Base-by-base conservation (phyloP, 2,329 filamentous ascomycete species). In the Beauveria pseudobassiana region DNA sequence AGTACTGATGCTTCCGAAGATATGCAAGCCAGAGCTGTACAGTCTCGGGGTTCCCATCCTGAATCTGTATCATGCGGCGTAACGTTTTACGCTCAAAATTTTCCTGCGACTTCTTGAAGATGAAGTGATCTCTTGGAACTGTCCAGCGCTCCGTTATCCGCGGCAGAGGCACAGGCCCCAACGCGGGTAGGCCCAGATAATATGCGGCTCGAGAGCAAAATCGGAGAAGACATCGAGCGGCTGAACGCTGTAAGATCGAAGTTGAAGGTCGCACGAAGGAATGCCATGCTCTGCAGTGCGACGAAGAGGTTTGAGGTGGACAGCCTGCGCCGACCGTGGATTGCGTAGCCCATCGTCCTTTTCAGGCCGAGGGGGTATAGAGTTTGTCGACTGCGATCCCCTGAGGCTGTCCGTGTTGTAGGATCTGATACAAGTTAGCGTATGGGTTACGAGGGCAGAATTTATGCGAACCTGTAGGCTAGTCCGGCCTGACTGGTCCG, bases 81-180 rank as follows among this genome's bases (percentile, higher is more conserved):
- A 93, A 76, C 1, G 95, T 99, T 64, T 95, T 87, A 60, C 95
- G 84, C 78, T 98, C 93, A 71, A 96, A 99, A 76, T 99, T 99
- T 78, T 99, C 95, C 76, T 99, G 93, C 43, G 86, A 88, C 78
- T 99, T 99, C 78, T 98, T 99, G 80, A 91, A 90, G 67, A 97
- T 91, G 79, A 99, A 99, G 74, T 90, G 89, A 70, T 86, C 86
- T 70, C 86, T 85, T 10, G 92, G 91, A 2, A 98, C 92, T 1
- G 95, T 98, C 95, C 95, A 99, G 69, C 93, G 86, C 79, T 99
- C 91, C 18, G 85, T 89, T 66, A 93, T 91, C 62, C 88, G 86
- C 1, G 95, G 95, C 20, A 99, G 80, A 12, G 93, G 91, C 6
- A 95, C 81, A 6, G 95, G 93, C 0, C 95, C 95, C 52, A 85